phyloP scores from a whole-genome alignment of 352 stramenopile species.

The Globisporangium alternatum region DNA sequence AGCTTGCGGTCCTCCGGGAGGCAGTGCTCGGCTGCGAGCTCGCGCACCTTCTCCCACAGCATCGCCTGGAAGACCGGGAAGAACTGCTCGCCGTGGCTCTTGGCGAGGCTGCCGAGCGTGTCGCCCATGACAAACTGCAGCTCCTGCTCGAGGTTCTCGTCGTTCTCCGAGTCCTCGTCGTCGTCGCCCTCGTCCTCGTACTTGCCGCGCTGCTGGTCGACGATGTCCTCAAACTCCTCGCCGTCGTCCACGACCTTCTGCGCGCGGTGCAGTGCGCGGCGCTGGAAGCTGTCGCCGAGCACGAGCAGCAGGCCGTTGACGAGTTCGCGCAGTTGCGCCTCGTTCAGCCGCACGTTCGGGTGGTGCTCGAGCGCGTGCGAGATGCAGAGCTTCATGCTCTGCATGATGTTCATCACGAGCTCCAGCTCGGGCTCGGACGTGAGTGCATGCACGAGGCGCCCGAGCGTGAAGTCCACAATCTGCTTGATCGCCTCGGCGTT shows the following conservation, averaged over 20 bases:
- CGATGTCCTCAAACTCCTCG: slow-evolving; percentile 16
- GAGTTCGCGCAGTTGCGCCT: slow-evolving; percentile 67
- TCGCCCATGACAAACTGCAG: slow-evolving; percentile 81
- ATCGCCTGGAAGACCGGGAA: slow-evolving; percentile 75
- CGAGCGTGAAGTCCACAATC: slow-evolving; percentile 82
- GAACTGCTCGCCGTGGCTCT: slow-evolving; percentile 60
- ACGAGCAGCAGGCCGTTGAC: slow-evolving; percentile 75
- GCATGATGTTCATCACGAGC: slow-evolving; percentile 82
- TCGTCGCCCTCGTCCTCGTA: slow-evolving; percentile 29
- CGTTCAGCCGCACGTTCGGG: slow-evolving; percentile 53
- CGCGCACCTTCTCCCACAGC: slow-evolving; percentile 75
- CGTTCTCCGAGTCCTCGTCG: slow-evolving; percentile 41
- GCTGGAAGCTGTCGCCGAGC: slow-evolving; percentile 79
- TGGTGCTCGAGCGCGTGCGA: slow-evolving; percentile 41
- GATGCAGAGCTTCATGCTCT: slow-evolving; percentile 79
- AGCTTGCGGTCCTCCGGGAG: slow-evolving; percentile 77
- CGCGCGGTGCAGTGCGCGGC: slow-evolving; percentile 54
- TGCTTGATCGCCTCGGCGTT: slow-evolving; percentile 68
- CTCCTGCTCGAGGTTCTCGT: slow-evolving; percentile 62
- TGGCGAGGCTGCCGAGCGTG: slow-evolving; percentile 69
- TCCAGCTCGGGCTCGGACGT: slow-evolving; percentile 83
- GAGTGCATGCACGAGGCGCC: slow-evolving; percentile 69
- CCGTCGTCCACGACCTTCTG: slow-evolving; percentile 19
- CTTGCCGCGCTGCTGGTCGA: neutral
- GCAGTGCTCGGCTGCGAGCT: slow-evolving; percentile 62